Conservation (phyloP, 495 filamentous ascomycete genomes). For the Neurospora sp. region DNA sequence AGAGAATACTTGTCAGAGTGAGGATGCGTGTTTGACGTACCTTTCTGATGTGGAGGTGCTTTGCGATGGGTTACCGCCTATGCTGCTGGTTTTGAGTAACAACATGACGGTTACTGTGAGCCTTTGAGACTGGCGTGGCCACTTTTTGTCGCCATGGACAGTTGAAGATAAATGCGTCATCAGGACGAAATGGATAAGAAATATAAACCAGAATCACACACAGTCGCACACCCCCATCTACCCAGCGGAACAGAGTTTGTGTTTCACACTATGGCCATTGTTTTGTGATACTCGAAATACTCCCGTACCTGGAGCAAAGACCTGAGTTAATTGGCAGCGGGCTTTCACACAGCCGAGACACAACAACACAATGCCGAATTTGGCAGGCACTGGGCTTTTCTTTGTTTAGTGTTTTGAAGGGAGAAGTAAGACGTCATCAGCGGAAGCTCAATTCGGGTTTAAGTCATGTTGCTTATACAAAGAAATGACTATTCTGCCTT, state of each 20-base stretch:
- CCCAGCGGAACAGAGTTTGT: neutral
- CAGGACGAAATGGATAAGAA: neutral
- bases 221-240: neutral
- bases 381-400: neutral
- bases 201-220: neutral
- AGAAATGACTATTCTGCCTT: neutral
- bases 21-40: slow-evolving; percentile 59
- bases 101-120: slow-evolving; percentile 87
- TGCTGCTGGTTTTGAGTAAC: slow-evolving; percentile 75
- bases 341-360: neutral
- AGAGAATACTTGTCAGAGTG: slow-evolving; percentile 62
- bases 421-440: neutral
- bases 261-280: neutral
- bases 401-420: neutral
- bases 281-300: neutral
- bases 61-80: slow-evolving; percentile 57
- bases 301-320: neutral
- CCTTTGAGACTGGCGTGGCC: slow-evolving; percentile 38
- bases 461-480: neutral
- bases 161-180: neutral
- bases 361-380: neutral
- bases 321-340: neutral
- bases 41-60: slow-evolving; percentile 68
- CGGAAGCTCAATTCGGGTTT: neutral
- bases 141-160: no score